Conservation (phyloP, 1,284 basidiomycete genomes). For the Neonothopanus nambi region DNA sequence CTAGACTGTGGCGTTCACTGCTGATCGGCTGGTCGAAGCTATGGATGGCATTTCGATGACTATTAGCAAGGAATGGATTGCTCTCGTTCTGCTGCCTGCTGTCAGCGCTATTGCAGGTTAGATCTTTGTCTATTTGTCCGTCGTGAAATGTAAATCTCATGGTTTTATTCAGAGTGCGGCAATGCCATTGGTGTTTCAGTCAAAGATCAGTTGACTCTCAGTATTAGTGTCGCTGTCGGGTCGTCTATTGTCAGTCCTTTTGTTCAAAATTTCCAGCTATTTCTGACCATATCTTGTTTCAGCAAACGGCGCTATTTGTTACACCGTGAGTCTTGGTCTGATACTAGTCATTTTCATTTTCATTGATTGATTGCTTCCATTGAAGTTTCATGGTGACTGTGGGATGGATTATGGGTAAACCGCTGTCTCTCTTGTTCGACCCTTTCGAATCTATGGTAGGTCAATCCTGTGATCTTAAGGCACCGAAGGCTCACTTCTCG, state of each 20-base stretch:
- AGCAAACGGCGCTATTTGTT: slow-evolving; percentile 89
- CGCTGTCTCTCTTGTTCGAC: slow-evolving; percentile 65
- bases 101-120: slow-evolving; percentile 78
- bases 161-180: slow-evolving; percentile 47
- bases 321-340: slow-evolving; percentile 52
- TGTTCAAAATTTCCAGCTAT: slow-evolving; percentile 3
- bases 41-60: slow-evolving; percentile 65
- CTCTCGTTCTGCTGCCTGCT: slow-evolving; percentile 83
- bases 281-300: neutral
- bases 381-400: slow-evolving; percentile 61
- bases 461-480: neutral
- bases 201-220: slow-evolving; percentile 76
- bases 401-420: slow-evolving; percentile 66
- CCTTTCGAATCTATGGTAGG: slow-evolving; percentile 66
- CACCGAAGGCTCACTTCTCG: neutral
- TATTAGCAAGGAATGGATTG: slow-evolving; percentile 79
- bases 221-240: slow-evolving; percentile 84
- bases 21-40: slow-evolving; percentile 81
- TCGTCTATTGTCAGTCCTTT: slow-evolving; percentile 70
- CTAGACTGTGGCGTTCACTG: slow-evolving; percentile 69
- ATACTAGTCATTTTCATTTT: neutral
- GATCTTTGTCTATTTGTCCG: slow-evolving; percentile 11
- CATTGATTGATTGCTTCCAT: neutral
- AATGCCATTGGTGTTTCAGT: slow-evolving; percentile 85
- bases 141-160: neutral